Base-by-base conservation (phyloP, 2,329 filamentous ascomycete genomes). In the Ceratocystis smalleyi region DNA sequence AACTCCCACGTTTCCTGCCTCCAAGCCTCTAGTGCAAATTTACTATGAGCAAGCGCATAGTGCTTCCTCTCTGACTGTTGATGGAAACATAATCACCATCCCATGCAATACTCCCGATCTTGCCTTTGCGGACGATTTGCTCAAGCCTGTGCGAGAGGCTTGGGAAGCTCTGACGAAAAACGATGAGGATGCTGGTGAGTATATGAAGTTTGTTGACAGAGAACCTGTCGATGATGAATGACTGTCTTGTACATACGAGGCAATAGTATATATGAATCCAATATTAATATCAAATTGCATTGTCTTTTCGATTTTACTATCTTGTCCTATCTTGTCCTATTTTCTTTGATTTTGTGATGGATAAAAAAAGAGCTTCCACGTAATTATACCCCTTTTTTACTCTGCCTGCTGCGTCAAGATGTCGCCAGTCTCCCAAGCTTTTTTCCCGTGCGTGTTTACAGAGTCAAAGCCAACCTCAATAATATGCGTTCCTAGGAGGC, bases 181-280 rank as follows among this genome's bases (percentile, higher is more conserved):
- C 1, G 76, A 76, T 19, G 76, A 77, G 19, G 75, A 76, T 19
- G 72, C 70, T 5, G 69, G 68, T 8, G 74, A 81, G 55, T 96
- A 94, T 70, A 85, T 96, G 81, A 77, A 81, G 22, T 96, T 96
- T 72, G 81, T 86, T 60, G 88, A 94, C 66, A 81, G 89, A 27
- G 85, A 91, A 71, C 80, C 78, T 15, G 76, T 76, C 32, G 77
- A 75, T 66, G 81, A 81, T 40, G 83, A 88, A 45, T 79, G 82
- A 64, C 73, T 77, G 60, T 81, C 80, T 67, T 76, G 82, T 62
- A 76, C 35, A 35, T 35, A 59, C 30, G 27, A 12, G 35, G 35
- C 10, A 40, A 40, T 49, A 54, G 10, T 51, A 49, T 35, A 12
- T 32, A 62, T 63, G n/a, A 59, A 35, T 30, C 19, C 19, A 60